phyloP scores from a whole-genome alignment of 345 rosid genomes.

The Melastoma malabathricum region DNA sequence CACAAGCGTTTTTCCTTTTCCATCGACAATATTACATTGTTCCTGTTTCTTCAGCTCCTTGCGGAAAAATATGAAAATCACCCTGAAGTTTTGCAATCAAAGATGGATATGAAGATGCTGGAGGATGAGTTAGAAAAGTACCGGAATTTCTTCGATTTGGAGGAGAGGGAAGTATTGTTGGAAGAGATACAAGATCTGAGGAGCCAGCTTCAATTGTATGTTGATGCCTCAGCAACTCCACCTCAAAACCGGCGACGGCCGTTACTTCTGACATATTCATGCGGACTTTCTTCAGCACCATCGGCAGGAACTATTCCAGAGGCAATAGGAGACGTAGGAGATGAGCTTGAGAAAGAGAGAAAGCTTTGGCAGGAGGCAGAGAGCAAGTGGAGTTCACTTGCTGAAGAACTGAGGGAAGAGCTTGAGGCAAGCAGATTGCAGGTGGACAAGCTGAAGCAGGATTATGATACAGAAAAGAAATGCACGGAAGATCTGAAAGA shows the following conservation, averaged over 20 bases:
- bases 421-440: constrained; percentile 51
- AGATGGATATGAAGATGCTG: constrained; percentile 63
- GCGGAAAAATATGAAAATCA: constrained; percentile 85
- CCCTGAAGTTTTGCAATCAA: constrained; percentile 64
- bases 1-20: background rate
- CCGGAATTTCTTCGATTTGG: constrained; percentile 65
- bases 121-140: constrained; percentile 75
- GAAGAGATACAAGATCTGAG: constrained; percentile 90
- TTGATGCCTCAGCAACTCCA: constrained; percentile 52
- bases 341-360: constrained; percentile 54
- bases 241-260: constrained; percentile 35
- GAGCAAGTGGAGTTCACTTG: constrained; percentile 85
- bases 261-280: constrained; percentile 42
- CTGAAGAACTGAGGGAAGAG: constrained; percentile 71
- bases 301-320: constrained; percentile 44
- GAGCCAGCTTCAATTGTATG: constrained; percentile 66
- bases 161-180: constrained; percentile 82
- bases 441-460: constrained; percentile 58
- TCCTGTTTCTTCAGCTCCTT: constrained; percentile 50
- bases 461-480: constrained; percentile 64
- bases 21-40: background rate
- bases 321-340: constrained; percentile 38
- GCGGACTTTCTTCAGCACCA: constrained; percentile 32
- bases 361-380: constrained; percentile 61
- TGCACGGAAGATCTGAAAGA: constrained; percentile 75